A percentile compares a stretch with the other conserved stretches of the same genome.
Evolutionary conservation across 176 grass and related monocot species (phyloP).

Genomic region (Alloteropsis semialata): DNA sequence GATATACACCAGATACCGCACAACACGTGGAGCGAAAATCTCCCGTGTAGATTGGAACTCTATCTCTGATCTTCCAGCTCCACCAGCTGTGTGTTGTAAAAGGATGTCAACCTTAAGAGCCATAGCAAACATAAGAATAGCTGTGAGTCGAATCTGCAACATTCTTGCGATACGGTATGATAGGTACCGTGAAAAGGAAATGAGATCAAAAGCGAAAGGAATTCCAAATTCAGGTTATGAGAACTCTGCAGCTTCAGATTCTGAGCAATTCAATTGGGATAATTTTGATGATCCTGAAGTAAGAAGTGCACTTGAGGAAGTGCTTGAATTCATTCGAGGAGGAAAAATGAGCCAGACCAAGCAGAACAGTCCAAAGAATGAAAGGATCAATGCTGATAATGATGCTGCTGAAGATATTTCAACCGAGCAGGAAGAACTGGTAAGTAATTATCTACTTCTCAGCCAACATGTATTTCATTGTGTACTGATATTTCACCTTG

Average conservation of each 20-base stretch:
- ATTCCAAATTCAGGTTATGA: slow-evolving; percentile 27
- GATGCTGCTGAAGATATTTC: slow-evolving; percentile 2
- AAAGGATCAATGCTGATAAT: slow-evolving; percentile 19
- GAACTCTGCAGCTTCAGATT: slow-evolving; percentile 28
- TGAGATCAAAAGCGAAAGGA: slow-evolving; percentile 30
- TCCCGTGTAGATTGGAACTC: slow-evolving; percentile 73
- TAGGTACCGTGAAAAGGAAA: slow-evolving; percentile 43
- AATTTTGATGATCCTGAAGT: slow-evolving; percentile 73
- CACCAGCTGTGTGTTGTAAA: slow-evolving; percentile 57
- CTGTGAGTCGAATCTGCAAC: slow-evolving; percentile 60
- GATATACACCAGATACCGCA: slow-evolving; percentile 66
- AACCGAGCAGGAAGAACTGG: slow-evolving; percentile 16
- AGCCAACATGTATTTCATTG: background rate
- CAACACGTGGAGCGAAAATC: slow-evolving; percentile 60
- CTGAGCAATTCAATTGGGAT: slow-evolving; percentile 56
- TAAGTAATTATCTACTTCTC: slow-evolving; percentile 41
- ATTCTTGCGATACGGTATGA: slow-evolving; percentile 63
- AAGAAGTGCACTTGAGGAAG: slow-evolving; percentile 68
- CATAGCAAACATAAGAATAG: slow-evolving; percentile 57
- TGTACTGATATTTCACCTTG: background rate
- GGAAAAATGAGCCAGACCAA: slow-evolving; percentile 61
- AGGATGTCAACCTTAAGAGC: slow-evolving; percentile 70
- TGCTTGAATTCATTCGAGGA: slow-evolving; percentile 65
- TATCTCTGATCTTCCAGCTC: slow-evolving; percentile 76
- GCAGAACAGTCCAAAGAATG: slow-evolving; percentile 27